These are phyloP conservation scores for Inga laurina DNA, from an alignment of 306 rosid species.

Conservation along the genomic window DNA sequence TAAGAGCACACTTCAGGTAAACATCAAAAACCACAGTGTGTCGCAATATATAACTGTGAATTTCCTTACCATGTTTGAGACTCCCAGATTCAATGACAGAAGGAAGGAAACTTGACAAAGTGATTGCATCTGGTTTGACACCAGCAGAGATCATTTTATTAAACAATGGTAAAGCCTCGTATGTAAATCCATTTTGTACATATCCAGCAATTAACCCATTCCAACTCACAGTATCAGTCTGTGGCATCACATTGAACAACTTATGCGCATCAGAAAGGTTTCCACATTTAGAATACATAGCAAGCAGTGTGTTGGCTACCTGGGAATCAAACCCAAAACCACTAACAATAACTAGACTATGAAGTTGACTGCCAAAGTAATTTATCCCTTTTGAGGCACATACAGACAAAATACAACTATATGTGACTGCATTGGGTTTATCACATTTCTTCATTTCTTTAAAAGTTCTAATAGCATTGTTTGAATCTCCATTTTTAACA, in stretches of 20 bases:
- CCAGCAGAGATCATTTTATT: conserved; percentile 59
- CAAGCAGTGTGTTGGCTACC: conserved; percentile 63
- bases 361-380: conserved; percentile 68
- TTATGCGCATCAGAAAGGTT: conserved; percentile 47
- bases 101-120: conserved; percentile 79
- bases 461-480: conserved; percentile 49
- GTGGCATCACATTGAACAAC: conserved; percentile 53
- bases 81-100: conserved; percentile 51
- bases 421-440: conserved; percentile 59
- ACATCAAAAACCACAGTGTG: conserved; percentile 58
- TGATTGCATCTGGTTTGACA: conserved; percentile 61
- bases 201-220: conserved; percentile 73
- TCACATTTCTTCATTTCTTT: conserved; percentile 52
- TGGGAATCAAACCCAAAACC: conserved; percentile 63
- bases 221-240: conserved; percentile 68
- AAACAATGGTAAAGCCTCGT: conserved; percentile 54
- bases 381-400: conserved; percentile 60
- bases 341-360: conserved; percentile 54
- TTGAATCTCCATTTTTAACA: conserved; percentile 57
- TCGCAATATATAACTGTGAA: conserved; percentile 64
- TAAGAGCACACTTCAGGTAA: conserved; percentile 68
- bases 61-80: conserved; percentile 61
- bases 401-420: conserved; percentile 55
- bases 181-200: conserved; percentile 66
- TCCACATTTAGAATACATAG: conserved; percentile 71